Evolutionary conservation across 1,284 basidiomycete genomes (phyloP).

Genomic region (Ceraceosorus guamensis): DNA sequence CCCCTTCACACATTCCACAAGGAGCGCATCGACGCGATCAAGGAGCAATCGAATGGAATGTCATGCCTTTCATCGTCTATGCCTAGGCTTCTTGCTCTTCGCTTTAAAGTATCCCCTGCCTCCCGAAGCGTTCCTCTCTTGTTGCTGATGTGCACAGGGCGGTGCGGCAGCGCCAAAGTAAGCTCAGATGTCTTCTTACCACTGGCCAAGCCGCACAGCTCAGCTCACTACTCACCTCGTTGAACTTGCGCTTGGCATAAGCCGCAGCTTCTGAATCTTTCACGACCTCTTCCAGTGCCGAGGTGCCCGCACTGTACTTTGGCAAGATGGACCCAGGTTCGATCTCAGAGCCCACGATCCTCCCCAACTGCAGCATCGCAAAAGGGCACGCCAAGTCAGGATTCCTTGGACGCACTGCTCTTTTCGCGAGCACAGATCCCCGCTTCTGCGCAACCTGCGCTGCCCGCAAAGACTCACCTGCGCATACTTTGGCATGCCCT

Average conservation of each 20-base stretch:
- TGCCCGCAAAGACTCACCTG: conserved; percentile 51
- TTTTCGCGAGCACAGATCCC: background rate
- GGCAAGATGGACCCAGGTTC: conserved; percentile 66
- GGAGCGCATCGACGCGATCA: no score
- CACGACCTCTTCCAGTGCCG: conserved; percentile 79
- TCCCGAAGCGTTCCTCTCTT: background rate
- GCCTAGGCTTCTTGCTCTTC: background rate
- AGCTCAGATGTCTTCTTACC: no score
- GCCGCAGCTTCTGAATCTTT: conserved; percentile 75
- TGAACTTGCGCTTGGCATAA: conserved; percentile 91
- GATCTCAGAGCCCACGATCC: conserved; percentile 72
- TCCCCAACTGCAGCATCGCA: conserved; percentile 78
- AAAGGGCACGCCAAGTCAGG: no score
- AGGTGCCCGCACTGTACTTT: conserved; percentile 64
- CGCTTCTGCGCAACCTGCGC: no score
- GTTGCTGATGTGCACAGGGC: background rate
- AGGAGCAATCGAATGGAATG: no score
- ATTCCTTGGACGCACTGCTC: no score
- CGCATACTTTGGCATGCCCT: conserved; percentile 59
- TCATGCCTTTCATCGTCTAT: no score
- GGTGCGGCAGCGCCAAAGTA: no score
- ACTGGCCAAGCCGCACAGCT: background rate
- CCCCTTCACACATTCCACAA: no score
- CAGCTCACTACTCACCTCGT: conserved; percentile 52
- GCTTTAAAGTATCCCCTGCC: background rate